A percentile compares a stretch with the other conserved stretches of the same genome.
These are phyloP conservation scores for Pseudonitzschia multiseries DNA, from an alignment of 108 stramenopile genomes.

Conservation along the genomic window DNA sequence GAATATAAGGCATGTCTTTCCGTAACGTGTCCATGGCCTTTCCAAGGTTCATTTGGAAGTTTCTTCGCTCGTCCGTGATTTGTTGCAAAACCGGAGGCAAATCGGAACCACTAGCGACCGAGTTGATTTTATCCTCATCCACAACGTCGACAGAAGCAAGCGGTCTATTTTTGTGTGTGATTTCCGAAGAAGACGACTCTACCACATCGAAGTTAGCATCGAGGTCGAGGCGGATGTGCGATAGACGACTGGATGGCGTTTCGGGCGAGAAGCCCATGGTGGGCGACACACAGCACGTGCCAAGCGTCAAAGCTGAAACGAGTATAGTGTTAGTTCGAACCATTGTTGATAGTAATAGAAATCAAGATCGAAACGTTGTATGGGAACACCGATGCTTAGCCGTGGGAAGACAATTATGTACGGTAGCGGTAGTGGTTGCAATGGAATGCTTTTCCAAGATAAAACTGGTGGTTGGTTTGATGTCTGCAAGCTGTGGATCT, in stretches of 20 bases:
- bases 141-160: not conserved
- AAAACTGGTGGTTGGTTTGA: not conserved
- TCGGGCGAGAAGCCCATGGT: not conserved
- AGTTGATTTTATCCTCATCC: not conserved
- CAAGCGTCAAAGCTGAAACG: not conserved
- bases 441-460: not conserved
- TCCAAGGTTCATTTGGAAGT: conserved; percentile 73
- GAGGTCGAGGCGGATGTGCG: conserved; percentile 2
- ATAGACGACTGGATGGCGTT: not conserved
- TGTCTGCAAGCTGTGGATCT: not conserved
- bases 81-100: conserved; percentile 67
- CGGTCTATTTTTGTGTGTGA: not conserved
- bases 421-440: no score
- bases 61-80: conserved; percentile 69
- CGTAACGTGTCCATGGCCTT: conserved; percentile 75
- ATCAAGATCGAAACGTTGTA: no score
- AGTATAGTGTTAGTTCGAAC: not conserved
- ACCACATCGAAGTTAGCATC: not conserved
- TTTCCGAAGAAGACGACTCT: not conserved
- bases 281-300: not conserved
- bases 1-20: conserved; percentile 72
- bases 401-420: no score
- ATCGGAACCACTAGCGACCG: conserved; percentile 2
- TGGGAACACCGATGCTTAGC: no score
- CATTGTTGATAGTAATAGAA: conserved; percentile 8